A percentile compares a stretch with the other conserved stretches of the same genome.
phyloP scores from a whole-genome alignment of 495 filamentous ascomycete species.

The Xylona heveae region DNA sequence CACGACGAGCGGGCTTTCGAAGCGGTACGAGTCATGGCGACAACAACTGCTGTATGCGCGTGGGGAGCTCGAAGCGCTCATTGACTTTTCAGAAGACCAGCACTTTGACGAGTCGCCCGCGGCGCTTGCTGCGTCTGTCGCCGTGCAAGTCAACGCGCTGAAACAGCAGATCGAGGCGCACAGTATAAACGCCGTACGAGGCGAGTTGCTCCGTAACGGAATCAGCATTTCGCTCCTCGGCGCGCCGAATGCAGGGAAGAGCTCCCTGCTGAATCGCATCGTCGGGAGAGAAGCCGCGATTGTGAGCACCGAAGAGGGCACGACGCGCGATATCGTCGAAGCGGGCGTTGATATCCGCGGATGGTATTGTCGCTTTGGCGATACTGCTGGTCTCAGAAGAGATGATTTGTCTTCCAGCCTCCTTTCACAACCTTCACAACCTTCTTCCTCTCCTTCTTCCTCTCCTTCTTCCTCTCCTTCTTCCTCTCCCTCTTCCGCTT shows the following conservation, averaged over 20 bases:
- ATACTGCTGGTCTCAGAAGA: slow-evolving; percentile 61
- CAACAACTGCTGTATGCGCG: slow-evolving; percentile 54
- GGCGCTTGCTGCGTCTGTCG: slow-evolving; percentile 46
- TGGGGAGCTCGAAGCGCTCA: slow-evolving; percentile 83
- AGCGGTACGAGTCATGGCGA: slow-evolving; percentile 73
- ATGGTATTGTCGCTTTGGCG: slow-evolving; percentile 71
- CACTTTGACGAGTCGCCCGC: slow-evolving; percentile 79
- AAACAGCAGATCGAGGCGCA: slow-evolving; percentile 39
- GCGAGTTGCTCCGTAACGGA: slow-evolving; percentile 68
- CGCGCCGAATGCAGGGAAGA: slow-evolving; percentile 89
- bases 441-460: too few relatives aligned
- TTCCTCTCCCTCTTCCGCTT: too few relatives aligned
- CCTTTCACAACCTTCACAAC: neutral
- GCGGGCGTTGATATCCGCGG: slow-evolving; percentile 78
- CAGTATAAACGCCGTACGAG: slow-evolving; percentile 54
- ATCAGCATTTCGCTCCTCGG: slow-evolving; percentile 74
- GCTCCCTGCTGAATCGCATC: slow-evolving; percentile 72
- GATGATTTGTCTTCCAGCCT: slow-evolving; percentile 8
- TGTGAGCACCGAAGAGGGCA: slow-evolving; percentile 78
- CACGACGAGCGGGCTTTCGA: slow-evolving; percentile 42
- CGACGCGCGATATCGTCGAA: slow-evolving; percentile 85
- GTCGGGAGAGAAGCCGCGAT: slow-evolving; percentile 91
- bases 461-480: too few relatives aligned
- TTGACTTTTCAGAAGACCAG: slow-evolving; percentile 94
- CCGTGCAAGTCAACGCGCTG: slow-evolving; percentile 35